Evolutionary conservation across 2,329 filamentous ascomycete genomes (phyloP).

Genomic region (Epichloe amarillans): DNA sequence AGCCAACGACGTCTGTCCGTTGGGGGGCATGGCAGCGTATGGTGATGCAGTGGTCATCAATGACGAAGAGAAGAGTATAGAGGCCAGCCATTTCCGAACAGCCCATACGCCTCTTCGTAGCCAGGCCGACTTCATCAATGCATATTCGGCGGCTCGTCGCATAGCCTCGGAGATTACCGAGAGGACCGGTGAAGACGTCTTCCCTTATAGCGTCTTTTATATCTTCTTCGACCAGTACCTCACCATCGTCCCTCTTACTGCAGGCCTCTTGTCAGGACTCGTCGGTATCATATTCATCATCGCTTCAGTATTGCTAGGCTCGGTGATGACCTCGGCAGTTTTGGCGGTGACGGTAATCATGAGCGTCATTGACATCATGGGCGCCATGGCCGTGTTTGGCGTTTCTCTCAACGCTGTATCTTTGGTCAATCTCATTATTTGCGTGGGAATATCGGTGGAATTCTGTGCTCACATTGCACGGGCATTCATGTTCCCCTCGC

Average conservation of each 20-base stretch:
- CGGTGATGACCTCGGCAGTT: constrained; percentile 64
- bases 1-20: constrained; percentile 70
- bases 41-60: constrained; percentile 73
- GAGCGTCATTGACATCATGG: constrained; percentile 88
- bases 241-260: constrained; percentile 68
- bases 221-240: constrained; percentile 98
- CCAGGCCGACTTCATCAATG: constrained; percentile 84
- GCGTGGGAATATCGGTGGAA: constrained; percentile 89
- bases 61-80: constrained; percentile 49
- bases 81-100: constrained; percentile 83
- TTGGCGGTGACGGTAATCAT: constrained; percentile 82
- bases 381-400: constrained; percentile 77
- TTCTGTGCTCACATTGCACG: constrained; percentile 96
- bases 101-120: constrained; percentile 76
- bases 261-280: constrained; percentile 66
- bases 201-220: constrained; percentile 96
- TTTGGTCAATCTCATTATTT: constrained; percentile 92
- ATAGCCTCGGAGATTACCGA: constrained; percentile 66
- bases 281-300: constrained; percentile 76
- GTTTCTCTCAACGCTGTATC: constrained; percentile 93
- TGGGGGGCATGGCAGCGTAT: constrained; percentile 82
- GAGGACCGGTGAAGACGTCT: constrained; percentile 66
- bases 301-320: constrained; percentile 70
- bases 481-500: constrained; percentile 87
- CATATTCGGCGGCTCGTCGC: constrained; percentile 78